Evolutionary conservation across 1,284 basidiomycete species (phyloP).

Genomic region (Vanrija sp.): DNA sequence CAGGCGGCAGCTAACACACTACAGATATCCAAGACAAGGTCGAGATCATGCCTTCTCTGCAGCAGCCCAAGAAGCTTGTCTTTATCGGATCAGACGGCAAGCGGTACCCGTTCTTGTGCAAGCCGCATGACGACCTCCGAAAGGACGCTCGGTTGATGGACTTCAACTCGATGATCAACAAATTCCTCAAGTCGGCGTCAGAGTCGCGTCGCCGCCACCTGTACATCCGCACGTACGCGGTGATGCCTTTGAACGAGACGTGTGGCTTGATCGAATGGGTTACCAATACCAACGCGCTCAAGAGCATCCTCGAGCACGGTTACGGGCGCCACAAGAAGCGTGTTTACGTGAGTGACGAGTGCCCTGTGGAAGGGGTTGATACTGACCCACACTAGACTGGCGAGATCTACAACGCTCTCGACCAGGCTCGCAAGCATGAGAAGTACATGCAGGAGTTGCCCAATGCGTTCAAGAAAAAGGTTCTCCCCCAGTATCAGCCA

Average conservation of each 20-base stretch:
- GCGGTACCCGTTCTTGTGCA: conserved; percentile 88
- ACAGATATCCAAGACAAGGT: conserved; percentile 83
- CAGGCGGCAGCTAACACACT: not conserved
- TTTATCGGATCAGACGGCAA: conserved; percentile 80
- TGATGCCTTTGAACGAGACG: conserved; percentile 93
- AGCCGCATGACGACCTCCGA: conserved; percentile 95
- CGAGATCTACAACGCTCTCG: conserved; percentile 59
- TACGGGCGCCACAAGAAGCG: conserved; percentile 65
- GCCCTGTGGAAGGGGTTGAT: not conserved
- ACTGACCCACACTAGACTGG: conserved; percentile 32
- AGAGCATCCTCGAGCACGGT: conserved; percentile 69
- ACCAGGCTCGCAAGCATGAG: conserved; percentile 5
- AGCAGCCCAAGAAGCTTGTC: conserved; percentile 87
- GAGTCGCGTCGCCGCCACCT: conserved; percentile 85
- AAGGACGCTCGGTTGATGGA: conserved; percentile 99
- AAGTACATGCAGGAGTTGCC: conserved; percentile 1
- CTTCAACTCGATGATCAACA: conserved; percentile 97
- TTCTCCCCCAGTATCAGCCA: conserved; percentile 63
- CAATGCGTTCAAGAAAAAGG: conserved; percentile 57
- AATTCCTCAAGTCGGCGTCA: conserved; percentile 87
- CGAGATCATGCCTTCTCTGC: conserved; percentile 88
- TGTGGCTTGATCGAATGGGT: conserved; percentile 99
- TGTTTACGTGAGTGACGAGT: conserved; percentile 59
- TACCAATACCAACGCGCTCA: conserved; percentile 81
- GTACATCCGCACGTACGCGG: conserved; percentile 90